Evolutionary conservation across 2,329 filamentous ascomycete genomes (phyloP).

Genomic region (Penicillium sp.): DNA sequence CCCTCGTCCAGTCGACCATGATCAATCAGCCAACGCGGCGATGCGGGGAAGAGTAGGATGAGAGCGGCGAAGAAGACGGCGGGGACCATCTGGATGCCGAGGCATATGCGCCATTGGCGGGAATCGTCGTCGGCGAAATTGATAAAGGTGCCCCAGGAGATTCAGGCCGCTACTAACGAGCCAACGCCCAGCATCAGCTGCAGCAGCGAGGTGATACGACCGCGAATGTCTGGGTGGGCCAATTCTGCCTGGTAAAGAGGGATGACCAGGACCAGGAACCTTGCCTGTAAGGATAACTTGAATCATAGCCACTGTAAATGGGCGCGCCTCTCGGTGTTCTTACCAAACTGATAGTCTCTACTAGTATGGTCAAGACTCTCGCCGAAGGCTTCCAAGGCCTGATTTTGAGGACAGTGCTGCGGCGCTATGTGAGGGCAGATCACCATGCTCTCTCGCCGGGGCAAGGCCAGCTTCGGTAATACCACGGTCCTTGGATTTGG

Average conservation of each 20-base stretch:
- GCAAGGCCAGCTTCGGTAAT: not conserved
- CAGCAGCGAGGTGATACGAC: slow-evolving; percentile 71
- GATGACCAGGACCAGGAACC: slow-evolving; percentile 60
- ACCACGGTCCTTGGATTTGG: not conserved
- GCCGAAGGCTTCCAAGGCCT: no score
- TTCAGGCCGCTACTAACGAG: slow-evolving; percentile 70
- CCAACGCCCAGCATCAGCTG: slow-evolving; percentile 82
- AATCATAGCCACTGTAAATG: not conserved
- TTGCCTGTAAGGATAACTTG: not conserved
- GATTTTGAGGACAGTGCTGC: not conserved
- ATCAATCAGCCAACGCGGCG: slow-evolving; percentile 72
- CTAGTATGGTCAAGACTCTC: no score
- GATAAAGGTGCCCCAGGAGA: slow-evolving; percentile 64
- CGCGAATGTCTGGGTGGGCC: slow-evolving; percentile 74
- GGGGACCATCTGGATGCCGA: slow-evolving; percentile 70
- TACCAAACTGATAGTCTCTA: not conserved
- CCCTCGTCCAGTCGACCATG: slow-evolving; percentile 65
- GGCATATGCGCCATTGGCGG: slow-evolving; percentile 62
- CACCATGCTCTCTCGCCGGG: not conserved
- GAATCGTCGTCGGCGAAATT: slow-evolving; percentile 50
- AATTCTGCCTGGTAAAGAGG: slow-evolving; percentile 82
- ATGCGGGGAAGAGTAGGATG: slow-evolving; percentile 73
- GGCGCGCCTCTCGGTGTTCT: no score
- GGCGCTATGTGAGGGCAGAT: not conserved
- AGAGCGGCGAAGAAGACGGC: slow-evolving; percentile 64